These are phyloP conservation scores for Phylloporus sp. DNA, from an alignment of 768 basidiomycete genomes.

Conservation along the genomic window DNA sequence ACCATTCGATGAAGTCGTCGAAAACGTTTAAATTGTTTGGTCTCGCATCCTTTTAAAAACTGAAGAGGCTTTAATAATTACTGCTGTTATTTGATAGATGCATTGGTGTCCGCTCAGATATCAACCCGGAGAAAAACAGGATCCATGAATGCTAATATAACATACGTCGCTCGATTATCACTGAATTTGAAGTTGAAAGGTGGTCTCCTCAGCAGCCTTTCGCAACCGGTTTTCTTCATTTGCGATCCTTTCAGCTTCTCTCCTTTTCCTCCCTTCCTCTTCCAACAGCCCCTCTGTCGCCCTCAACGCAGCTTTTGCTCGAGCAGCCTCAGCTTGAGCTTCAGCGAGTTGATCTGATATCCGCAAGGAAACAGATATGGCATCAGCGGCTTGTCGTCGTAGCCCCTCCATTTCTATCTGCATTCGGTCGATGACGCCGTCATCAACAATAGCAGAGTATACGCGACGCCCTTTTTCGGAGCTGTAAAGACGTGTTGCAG, in stretches of 20 bases:
- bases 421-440: constrained; percentile 54
- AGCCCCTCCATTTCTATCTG: constrained; percentile 62
- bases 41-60: not conserved
- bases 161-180: not conserved
- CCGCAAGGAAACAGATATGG: constrained; percentile 58
- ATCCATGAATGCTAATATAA: not conserved
- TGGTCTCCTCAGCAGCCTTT: constrained; percentile 48
- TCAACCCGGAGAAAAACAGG: not conserved
- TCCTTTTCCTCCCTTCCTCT: constrained; percentile 54
- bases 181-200: constrained; percentile 34
- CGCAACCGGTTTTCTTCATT: constrained; percentile 48
- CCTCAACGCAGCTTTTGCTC: constrained; percentile 51
- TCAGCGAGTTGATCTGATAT: constrained; percentile 70
- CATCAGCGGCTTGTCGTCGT: constrained; percentile 65
- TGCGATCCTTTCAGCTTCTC: constrained; percentile 53
- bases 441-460: constrained; percentile 34
- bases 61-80: not conserved
- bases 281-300: constrained; percentile 56
- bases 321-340: constrained; percentile 57
- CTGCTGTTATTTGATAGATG: not conserved
- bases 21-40: not conserved
- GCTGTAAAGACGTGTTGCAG: constrained; percentile 41
- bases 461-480: constrained; percentile 27
- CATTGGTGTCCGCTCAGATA: not conserved
- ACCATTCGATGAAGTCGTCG: constrained; percentile 11